These are phyloP conservation scores for Alloteropsis semialata DNA, from an alignment of 176 grass and related monocot species.

Conservation along the genomic window DNA sequence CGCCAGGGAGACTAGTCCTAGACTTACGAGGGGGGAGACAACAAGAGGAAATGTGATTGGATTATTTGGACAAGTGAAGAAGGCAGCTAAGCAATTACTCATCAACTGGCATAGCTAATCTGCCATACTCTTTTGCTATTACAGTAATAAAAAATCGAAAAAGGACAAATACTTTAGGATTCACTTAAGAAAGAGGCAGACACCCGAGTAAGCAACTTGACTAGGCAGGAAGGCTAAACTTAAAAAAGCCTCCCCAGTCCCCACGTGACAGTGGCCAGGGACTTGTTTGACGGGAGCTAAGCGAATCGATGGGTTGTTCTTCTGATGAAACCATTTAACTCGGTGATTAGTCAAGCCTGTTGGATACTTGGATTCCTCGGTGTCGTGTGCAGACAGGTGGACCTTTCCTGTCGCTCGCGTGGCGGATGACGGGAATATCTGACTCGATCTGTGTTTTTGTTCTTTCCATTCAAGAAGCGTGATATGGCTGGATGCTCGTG, in stretches of 20 bases:
- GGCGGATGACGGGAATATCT: background rate
- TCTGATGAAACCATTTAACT: background rate
- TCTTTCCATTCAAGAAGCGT: background rate
- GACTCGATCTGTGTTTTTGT: background rate
- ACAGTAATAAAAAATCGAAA: background rate
- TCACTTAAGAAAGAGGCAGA: background rate
- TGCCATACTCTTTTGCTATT: background rate
- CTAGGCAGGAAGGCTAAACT: background rate
- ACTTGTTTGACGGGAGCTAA: background rate
- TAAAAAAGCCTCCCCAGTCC: no score
- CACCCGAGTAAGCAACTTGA: background rate
- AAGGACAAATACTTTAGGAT: background rate
- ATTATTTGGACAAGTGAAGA: background rate
- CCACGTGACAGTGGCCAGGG: background rate
- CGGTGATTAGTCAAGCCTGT: no score
- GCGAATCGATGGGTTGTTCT: background rate
- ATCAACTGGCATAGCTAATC: background rate
- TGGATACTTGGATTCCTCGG: background rate
- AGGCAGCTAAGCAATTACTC: no score
- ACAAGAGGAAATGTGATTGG: background rate
- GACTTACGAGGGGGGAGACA: background rate
- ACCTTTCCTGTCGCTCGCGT: background rate
- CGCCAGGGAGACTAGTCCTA: conserved; percentile 11
- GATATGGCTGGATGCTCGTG: background rate
- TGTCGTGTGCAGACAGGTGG: background rate